A percentile compares a stretch with the other conserved stretches of the same genome.
Conservation (phyloP, 805 yeast genomes). For the Hanseniaspora taiwanica region DNA sequence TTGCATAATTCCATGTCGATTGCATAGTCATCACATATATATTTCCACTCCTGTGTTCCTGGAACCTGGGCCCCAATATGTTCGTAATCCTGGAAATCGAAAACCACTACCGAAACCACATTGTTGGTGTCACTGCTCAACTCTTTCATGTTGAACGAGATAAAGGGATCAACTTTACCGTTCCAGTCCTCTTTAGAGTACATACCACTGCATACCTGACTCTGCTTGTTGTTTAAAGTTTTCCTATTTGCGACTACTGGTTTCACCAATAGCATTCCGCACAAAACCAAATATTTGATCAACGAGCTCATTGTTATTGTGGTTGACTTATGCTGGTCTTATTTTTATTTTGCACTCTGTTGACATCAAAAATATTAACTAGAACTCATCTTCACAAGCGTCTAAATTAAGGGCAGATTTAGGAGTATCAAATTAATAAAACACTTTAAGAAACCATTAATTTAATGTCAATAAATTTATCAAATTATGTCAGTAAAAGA, state of each 20-base stretch:
- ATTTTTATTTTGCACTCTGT: too few species aligned
- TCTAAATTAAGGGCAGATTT: too few species aligned
- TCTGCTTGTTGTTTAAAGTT: constrained; percentile 32
- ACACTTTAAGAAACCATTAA: too few species aligned
- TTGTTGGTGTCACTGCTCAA: constrained; percentile 20
- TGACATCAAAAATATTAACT: too few species aligned
- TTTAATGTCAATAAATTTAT: too few species aligned
- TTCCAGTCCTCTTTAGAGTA: constrained; percentile 80
- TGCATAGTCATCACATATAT: constrained; percentile 65
- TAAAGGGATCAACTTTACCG: constrained; percentile 57
- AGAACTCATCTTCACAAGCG: too few species aligned
- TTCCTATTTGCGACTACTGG: constrained; percentile 28
- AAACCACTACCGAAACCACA: constrained; percentile 55
- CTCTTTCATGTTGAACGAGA: constrained; percentile 32
- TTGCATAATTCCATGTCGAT: constrained; percentile 44
- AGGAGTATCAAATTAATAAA: too few species aligned
- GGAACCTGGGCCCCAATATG: constrained; percentile 43
- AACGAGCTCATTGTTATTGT: background rate
- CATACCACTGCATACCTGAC: constrained; percentile 82
- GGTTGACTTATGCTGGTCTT: too few species aligned
- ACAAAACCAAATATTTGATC: background rate
- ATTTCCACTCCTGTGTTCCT: constrained; percentile 28
- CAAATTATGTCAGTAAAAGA: too few species aligned
- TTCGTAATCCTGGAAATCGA: constrained; percentile 69
- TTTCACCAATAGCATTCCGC: background rate